Evolutionary conservation across 1,284 basidiomycete genomes (phyloP).

Genomic region (Pseudozyma sp.): DNA sequence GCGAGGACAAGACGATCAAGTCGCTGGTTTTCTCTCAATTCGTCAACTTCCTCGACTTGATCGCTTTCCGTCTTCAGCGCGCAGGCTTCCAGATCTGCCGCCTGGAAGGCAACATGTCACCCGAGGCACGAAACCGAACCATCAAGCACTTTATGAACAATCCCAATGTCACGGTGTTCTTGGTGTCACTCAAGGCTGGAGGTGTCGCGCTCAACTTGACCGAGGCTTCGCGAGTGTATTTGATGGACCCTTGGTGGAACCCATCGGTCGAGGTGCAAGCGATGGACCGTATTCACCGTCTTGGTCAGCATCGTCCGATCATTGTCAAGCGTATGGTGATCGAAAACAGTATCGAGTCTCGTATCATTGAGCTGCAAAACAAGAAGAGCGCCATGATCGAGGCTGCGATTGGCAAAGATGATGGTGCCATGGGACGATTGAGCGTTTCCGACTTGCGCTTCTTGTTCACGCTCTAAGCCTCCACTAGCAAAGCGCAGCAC

Average conservation of each 20-base stretch:
- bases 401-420: constrained; percentile 68
- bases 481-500: not conserved
- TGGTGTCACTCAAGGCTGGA: constrained; percentile 93
- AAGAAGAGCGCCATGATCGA: constrained; percentile 78
- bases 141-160: constrained; percentile 97
- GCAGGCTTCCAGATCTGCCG: constrained; percentile 90
- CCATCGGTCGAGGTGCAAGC: constrained; percentile 74
- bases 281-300: constrained; percentile 89
- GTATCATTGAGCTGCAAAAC: constrained; percentile 89
- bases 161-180: constrained; percentile 92
- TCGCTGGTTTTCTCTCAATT: constrained; percentile 96
- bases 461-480: constrained; percentile 61
- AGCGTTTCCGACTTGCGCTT: constrained; percentile 66
- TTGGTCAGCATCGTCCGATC: constrained; percentile 91
- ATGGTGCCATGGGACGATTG: constrained; percentile 66
- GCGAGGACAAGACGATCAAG: constrained; percentile 91
- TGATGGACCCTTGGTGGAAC: constrained; percentile 69
- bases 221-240: constrained; percentile 67
- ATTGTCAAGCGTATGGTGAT: constrained; percentile 92
- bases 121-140: constrained; percentile 92
- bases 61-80: constrained; percentile 89
- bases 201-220: constrained; percentile 78
- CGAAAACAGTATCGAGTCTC: constrained; percentile 95
- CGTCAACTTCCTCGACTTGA: constrained; percentile 82
- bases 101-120: constrained; percentile 95